Base-by-base conservation (phyloP, 495 filamentous ascomycete species). In the Chaetomium cochliodes region DNA sequence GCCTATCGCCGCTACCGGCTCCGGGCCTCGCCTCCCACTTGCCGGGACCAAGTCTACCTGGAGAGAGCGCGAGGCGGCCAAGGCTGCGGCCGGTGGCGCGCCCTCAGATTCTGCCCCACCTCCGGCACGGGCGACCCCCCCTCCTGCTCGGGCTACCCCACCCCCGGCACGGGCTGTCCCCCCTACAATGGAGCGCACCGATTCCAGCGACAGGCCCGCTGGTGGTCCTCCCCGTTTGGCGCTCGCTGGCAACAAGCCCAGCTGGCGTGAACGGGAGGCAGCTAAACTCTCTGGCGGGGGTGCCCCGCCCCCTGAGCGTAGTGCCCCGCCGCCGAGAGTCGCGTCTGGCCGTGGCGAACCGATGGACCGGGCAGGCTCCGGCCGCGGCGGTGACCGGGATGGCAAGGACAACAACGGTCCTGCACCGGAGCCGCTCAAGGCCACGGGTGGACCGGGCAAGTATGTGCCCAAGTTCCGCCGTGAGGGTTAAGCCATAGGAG, bases 251-350 rank as follows among this genome's bases (percentile, higher is more conserved):
- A 68, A 64, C 71, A 87, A 86, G 75, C 78, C 85, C 41, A 86
- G 82, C 70, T 97, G 92, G 92, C 88, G 92, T 77, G 92, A 97
- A n/a, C 85, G 91, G 51, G 80, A 90, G 76, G 90, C 89, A 52
- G 86, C 86, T 66, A 92, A 85, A 60, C 74, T 62, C 44, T 69
- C 67, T 37, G 65, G 60, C 41, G 58, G 64, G 5, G 57, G 51
- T 22, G 39, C 63, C 18, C 63, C 67, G 41, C 63, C 58, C 41
- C 42, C 69, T 23, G 70, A 73, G 49, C 63, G 72, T 8, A 65
- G 61, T 52, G 64, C 62, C 13, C 68, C 67, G 54, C 67, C 71
- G 16, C 65, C 66, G 50, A 53, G 72, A n/a, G 60, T 69, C 22
- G 44, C 65, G 6, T 71, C 74, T 44, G 59, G 69, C 18, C 74